Evolutionary conservation across 2,329 filamentous ascomycete species (phyloP).

Genomic region (Hortaea werneckii): DNA sequence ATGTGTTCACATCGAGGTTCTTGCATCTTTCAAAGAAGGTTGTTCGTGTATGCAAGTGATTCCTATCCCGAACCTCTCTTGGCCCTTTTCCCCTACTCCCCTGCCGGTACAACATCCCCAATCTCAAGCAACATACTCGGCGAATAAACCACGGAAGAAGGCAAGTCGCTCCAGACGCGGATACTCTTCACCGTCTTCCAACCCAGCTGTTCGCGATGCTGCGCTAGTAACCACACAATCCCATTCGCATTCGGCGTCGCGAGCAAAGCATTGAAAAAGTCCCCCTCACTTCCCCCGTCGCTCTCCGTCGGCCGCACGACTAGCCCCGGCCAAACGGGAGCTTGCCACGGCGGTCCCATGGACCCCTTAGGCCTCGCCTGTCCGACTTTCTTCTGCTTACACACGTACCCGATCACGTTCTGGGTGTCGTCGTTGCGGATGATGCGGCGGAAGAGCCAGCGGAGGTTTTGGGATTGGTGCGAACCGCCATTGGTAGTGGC

Average conservation of each 20-base stretch:
- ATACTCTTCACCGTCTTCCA: constrained; percentile 8
- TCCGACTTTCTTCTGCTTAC: constrained; percentile 1
- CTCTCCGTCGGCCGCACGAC: background rate
- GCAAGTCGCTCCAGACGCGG: constrained; percentile 4
- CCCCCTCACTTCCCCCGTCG: background rate
- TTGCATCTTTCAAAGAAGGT: too few species aligned
- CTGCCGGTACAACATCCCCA: constrained; percentile 1
- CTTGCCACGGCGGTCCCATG: background rate
- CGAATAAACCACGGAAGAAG: constrained; percentile 1
- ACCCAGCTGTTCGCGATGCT: constrained; percentile 4
- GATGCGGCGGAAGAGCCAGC: constrained; percentile 6
- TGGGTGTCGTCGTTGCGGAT: constrained; percentile 8
- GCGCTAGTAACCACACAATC: constrained; percentile 9
- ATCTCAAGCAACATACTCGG: constrained; percentile 10
- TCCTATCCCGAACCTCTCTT: too few species aligned
- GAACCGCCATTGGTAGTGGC: too few species aligned
- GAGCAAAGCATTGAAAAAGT: constrained; percentile 5
- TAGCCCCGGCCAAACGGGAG: constrained; percentile 5
- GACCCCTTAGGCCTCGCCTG: background rate
- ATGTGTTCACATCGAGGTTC: too few species aligned
- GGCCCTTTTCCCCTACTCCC: too few species aligned
- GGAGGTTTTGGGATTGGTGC: background rate
- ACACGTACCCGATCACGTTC: constrained; percentile 4
- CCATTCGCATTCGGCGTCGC: constrained; percentile 7
- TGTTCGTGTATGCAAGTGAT: too few species aligned